Percentiles rank a stretch among this genome's conserved stretches.
Evolutionary conservation across 2,329 filamentous ascomycete genomes (phyloP).

Genomic region (Allantophomopsis lycopodina): DNA sequence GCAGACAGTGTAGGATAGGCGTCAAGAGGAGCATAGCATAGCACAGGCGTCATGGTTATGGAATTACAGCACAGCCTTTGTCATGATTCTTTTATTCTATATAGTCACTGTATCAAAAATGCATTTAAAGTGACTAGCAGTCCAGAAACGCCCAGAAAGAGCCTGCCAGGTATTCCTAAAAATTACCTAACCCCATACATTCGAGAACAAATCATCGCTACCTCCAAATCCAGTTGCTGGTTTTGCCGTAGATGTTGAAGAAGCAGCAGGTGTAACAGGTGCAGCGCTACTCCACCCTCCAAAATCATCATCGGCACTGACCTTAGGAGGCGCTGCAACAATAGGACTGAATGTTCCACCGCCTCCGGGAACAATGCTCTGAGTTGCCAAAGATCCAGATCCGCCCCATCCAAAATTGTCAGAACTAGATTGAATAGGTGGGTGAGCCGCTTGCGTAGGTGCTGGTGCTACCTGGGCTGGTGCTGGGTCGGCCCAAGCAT

Average conservation of each 20-base stretch:
- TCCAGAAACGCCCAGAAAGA: no score
- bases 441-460: slow-evolving; percentile 11
- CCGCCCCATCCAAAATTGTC: slow-evolving; percentile 50
- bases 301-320: slow-evolving; percentile 87
- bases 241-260: slow-evolving; percentile 31
- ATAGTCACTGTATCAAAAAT: no score
- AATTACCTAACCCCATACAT: slow-evolving; percentile 68
- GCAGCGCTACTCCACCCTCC: slow-evolving; percentile 79
- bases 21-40: slow-evolving; percentile 9
- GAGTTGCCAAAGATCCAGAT: slow-evolving; percentile 34
- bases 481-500: slow-evolving; percentile 65
- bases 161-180: no score
- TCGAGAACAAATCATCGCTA: slow-evolving; percentile 83
- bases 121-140: no score
- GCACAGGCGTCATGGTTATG: slow-evolving; percentile 13
- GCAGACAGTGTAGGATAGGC: slow-evolving; percentile 1
- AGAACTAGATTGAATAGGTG: slow-evolving; percentile 23
- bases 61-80: neutral
- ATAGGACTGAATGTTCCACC: slow-evolving; percentile 49
- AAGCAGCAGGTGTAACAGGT: slow-evolving; percentile 33
- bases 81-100: no score
- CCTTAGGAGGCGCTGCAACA: slow-evolving; percentile 38
- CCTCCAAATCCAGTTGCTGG: slow-evolving; percentile 45
- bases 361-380: slow-evolving; percentile 46
- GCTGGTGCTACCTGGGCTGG: slow-evolving; percentile 34